Evolutionary conservation across 306 rosid species (phyloP).

Genomic region (Dicorynia guianensis): DNA sequence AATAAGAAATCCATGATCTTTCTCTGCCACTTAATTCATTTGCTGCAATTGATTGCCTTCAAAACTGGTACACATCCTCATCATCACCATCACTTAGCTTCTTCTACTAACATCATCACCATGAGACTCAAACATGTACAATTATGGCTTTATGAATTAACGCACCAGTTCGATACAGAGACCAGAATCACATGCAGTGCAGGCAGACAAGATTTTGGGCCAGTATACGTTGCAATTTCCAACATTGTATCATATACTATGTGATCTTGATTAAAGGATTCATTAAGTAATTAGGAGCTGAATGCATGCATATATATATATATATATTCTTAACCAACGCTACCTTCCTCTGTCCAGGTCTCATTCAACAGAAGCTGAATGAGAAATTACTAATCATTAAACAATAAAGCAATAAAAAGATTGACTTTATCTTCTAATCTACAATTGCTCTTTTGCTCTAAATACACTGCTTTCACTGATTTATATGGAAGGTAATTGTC

Average conservation of each 20-base stretch:
- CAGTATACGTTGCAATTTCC: background rate
- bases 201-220: background rate
- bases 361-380: background rate
- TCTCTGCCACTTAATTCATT: constrained; percentile 55
- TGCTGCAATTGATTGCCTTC: constrained; percentile 50
- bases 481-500: background rate
- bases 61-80: constrained; percentile 48
- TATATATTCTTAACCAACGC: background rate
- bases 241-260: background rate
- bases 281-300: background rate
- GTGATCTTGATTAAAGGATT: background rate
- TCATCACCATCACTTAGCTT: constrained; percentile 36
- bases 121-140: constrained; percentile 20
- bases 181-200: constrained; percentile 25
- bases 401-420: no score
- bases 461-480: background rate
- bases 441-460: no score
- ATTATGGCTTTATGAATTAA: constrained; percentile 48
- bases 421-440: no score
- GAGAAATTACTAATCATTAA: no score
- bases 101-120: constrained; percentile 23
- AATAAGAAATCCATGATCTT: constrained; percentile 36
- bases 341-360: background rate
- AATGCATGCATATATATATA: background rate
- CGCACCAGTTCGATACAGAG: constrained; percentile 3